Percentiles rank a stretch among this genome's conserved stretches.
Evolutionary conservation across 345 rosid genomes (phyloP).

Genomic region (Psidium guajava): DNA sequence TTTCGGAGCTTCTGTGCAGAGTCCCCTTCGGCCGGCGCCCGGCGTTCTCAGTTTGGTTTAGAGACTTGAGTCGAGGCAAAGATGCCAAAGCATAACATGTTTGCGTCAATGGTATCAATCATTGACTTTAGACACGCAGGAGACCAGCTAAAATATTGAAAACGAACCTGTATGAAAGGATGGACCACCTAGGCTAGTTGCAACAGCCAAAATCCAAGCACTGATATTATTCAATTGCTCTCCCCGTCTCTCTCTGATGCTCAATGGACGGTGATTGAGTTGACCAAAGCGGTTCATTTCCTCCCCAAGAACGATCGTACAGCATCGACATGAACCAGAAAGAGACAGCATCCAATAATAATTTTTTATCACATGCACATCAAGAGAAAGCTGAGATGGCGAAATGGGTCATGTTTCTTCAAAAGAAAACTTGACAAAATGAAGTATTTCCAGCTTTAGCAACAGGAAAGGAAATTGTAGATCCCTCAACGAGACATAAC

Average conservation of each 20-base stretch:
- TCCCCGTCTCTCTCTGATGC: background rate
- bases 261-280: background rate
- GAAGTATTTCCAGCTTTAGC: background rate
- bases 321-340: background rate
- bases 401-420: background rate
- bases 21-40: background rate
- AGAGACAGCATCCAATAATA: background rate
- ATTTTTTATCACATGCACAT: background rate
- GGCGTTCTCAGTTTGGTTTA: background rate
- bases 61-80: background rate
- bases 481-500: background rate
- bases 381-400: background rate
- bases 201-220: background rate
- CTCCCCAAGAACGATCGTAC: background rate
- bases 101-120: background rate
- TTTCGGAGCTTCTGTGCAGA: background rate
- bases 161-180: background rate
- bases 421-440: background rate
- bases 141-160: background rate
- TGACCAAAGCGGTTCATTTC: background rate
- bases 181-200: background rate
- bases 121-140: background rate
- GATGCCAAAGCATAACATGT: background rate
- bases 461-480: background rate
- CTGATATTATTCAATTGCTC: background rate